Evolutionary conservation across 164 flowering plant genomes (phyloP).

Genomic region (Echeveria elegans): DNA sequence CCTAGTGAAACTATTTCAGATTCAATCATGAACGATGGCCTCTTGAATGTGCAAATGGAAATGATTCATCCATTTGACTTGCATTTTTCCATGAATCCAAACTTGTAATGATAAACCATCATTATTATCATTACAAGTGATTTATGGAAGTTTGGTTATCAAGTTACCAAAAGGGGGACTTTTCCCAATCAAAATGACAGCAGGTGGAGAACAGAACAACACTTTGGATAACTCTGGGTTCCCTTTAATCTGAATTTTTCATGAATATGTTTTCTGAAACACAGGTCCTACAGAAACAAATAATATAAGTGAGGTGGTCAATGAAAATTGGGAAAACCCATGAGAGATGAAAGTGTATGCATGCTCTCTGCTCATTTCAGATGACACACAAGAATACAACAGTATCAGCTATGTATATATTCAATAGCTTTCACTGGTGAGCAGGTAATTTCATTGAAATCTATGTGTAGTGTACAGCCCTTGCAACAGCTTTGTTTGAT

Average conservation of each 20-base stretch:
- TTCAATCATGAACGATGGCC: too few relatives aligned
- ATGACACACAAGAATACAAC: neutral
- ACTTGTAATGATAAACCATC: too few relatives aligned
- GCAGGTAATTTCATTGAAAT: slow-evolving; percentile 4
- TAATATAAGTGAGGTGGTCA: neutral
- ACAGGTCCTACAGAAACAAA: slow-evolving; percentile 5
- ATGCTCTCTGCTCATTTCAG: neutral
- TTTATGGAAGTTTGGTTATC: too few relatives aligned
- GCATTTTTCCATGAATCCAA: too few relatives aligned
- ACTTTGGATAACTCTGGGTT: neutral
- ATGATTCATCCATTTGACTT: too few relatives aligned
- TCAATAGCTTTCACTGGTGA: neutral
- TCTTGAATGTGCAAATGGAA: neutral
- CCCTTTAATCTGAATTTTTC: slow-evolving; percentile 2
- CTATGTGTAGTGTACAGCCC: neutral
- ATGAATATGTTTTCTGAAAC: slow-evolving; percentile 5
- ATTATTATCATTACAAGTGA: too few relatives aligned
- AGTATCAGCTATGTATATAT: neutral
- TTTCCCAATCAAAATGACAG: too few relatives aligned
- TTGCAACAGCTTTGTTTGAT: neutral
- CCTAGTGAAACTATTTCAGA: too few relatives aligned
- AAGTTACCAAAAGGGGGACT: too few relatives aligned
- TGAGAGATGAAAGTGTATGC: slow-evolving; percentile 5
- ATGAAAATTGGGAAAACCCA: slow-evolving; percentile 2
- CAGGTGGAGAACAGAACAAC: too few relatives aligned